Percentiles rank a stretch among this genome's conserved stretches.
These are phyloP conservation scores for Coix lacrymajobi DNA, from an alignment of 176 grass and related monocot genomes.

Conservation along the genomic window DNA sequence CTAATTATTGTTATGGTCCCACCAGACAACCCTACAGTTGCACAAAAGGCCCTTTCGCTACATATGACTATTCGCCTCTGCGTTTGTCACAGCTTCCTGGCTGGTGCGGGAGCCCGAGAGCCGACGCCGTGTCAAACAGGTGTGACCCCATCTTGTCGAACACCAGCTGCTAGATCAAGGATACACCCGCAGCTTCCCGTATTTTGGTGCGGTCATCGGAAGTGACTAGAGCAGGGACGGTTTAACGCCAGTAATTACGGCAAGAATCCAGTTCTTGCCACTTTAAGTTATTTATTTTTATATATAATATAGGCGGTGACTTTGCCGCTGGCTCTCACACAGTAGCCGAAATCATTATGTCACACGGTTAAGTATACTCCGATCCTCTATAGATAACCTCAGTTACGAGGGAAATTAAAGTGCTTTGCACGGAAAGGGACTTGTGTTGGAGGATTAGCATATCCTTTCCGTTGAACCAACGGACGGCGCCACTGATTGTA, in stretches of 20 bases:
- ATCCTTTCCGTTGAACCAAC: constrained; percentile 30
- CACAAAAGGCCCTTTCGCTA: too few species aligned
- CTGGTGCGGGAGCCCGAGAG: too few species aligned
- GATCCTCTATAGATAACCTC: background rate
- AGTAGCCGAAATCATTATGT: background rate
- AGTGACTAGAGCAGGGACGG: background rate
- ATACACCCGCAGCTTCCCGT: background rate
- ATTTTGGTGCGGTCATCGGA: background rate
- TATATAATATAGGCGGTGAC: background rate
- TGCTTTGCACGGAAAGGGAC: constrained; percentile 25
- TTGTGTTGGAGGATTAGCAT: constrained; percentile 14
- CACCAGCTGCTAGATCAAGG: background rate
- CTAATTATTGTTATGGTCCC: too few species aligned
- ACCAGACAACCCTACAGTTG: too few species aligned
- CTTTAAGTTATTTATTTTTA: background rate
- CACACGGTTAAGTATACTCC: background rate
- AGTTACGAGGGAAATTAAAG: background rate
- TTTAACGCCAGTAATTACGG: constrained; percentile 33
- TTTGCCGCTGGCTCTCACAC: background rate
- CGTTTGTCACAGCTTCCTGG: too few species aligned
- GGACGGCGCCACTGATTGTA: background rate
- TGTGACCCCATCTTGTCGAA: background rate
- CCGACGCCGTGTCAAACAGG: too few species aligned
- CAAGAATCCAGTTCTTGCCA: background rate
- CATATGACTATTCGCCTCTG: too few species aligned